A percentile compares a stretch with the other conserved stretches of the same genome.
Conservation (phyloP, 306 rosid genomes). For the Morella rubra region DNA sequence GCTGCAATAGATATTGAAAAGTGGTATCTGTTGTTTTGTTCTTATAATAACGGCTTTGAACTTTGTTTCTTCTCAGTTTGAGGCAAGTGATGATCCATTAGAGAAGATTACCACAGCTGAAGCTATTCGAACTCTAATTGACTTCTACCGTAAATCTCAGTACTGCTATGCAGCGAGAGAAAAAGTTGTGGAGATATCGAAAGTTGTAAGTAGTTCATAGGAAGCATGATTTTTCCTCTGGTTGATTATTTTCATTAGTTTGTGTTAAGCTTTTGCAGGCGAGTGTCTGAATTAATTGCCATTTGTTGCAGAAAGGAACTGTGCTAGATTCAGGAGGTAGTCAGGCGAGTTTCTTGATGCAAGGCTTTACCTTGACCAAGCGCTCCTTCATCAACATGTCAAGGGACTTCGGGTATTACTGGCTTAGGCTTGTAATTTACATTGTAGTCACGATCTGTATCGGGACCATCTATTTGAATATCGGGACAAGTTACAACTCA, state of each 20-base stretch:
- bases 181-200: slow-evolving; percentile 81
- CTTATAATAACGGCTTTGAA: slow-evolving; percentile 17
- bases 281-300: background rate
- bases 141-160: slow-evolving; percentile 69
- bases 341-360: slow-evolving; percentile 93
- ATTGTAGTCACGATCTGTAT: slow-evolving; percentile 86
- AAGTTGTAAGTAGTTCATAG: slow-evolving; percentile 58
- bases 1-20: too few species aligned
- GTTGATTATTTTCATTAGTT: background rate
- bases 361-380: slow-evolving; percentile 68
- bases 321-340: slow-evolving; percentile 93
- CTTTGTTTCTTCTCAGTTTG: slow-evolving; percentile 52
- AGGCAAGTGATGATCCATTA: slow-evolving; percentile 79
- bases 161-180: slow-evolving; percentile 62
- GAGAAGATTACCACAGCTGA: slow-evolving; percentile 81
- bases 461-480: slow-evolving; percentile 79
- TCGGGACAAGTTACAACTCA: slow-evolving; percentile 83
- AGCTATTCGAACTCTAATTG: slow-evolving; percentile 73
- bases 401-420: slow-evolving; percentile 94
- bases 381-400: slow-evolving; percentile 96
- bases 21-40: background rate
- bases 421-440: slow-evolving; percentile 97
- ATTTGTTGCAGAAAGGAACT: slow-evolving; percentile 74
- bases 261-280: background rate
- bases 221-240: background rate